Evolutionary conservation across 768 basidiomycete species (phyloP).

Genomic region (Chiua virens): DNA sequence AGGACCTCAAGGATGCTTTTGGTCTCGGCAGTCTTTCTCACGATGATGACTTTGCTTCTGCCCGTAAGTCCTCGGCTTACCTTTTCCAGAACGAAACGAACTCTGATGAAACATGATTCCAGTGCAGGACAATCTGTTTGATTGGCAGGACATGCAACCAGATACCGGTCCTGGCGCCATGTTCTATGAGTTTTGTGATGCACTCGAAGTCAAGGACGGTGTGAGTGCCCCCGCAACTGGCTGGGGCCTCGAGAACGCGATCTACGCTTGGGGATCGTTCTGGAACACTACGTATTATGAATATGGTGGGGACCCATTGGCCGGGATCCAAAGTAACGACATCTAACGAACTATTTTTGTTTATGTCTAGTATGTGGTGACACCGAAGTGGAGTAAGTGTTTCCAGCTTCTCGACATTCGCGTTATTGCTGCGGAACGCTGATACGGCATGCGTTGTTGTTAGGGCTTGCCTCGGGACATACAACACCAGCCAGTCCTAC

Average conservation of each 20-base stretch:
- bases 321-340: not conserved
- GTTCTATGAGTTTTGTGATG: conserved; percentile 43
- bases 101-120: conserved; percentile 25
- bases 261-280: conserved; percentile 59
- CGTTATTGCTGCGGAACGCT: conserved; percentile 13
- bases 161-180: conserved; percentile 39
- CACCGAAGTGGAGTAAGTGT: conserved; percentile 46
- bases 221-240: conserved; percentile 45
- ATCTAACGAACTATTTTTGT: not conserved
- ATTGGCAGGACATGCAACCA: conserved; percentile 67
- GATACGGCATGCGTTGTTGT: conserved; percentile 33
- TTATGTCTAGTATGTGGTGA: conserved; percentile 50
- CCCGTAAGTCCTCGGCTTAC: conserved; percentile 35
- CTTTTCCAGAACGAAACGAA: not conserved
- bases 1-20: conserved; percentile 55
- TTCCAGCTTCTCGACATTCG: not conserved
- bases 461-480: conserved; percentile 42
- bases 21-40: conserved; percentile 59
- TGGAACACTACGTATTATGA: conserved; percentile 53
- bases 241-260: conserved; percentile 62
- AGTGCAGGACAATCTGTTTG: conserved; percentile 56
- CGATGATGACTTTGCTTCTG: conserved; percentile 65
- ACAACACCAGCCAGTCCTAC: conserved; percentile 36
- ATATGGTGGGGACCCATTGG: conserved; percentile 29
- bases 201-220: conserved; percentile 40